Percentiles rank a stretch among this genome's conserved stretches.
phyloP scores from a whole-genome alignment of 2,329 filamentous ascomycete species.

The Lachnellula cervina region DNA sequence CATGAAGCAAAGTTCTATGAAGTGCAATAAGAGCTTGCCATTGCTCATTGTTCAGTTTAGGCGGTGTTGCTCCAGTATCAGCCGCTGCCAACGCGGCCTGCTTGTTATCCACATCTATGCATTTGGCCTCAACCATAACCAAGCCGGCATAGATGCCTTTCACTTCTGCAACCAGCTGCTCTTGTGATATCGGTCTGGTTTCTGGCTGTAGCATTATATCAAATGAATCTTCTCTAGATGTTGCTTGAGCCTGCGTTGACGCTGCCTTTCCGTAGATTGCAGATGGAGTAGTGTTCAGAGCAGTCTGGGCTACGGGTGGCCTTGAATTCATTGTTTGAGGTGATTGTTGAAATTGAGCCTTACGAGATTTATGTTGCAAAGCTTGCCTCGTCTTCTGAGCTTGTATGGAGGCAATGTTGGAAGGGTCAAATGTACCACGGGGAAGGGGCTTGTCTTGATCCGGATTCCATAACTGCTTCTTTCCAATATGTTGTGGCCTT shows the following conservation, averaged over 20 bases:
- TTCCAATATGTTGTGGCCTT: conserved; percentile 13
- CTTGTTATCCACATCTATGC: conserved; percentile 73
- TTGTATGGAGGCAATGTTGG: conserved; percentile 26
- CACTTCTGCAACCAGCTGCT: conserved; percentile 28
- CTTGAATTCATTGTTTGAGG: not conserved
- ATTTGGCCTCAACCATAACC: conserved; percentile 81
- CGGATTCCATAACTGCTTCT: conserved; percentile 26
- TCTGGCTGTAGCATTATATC: conserved; percentile 46
- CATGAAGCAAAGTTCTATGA: conserved; percentile 74
- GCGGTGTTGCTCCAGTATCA: conserved; percentile 33
- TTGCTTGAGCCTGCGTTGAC: not conserved
- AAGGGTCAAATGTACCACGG: conserved; percentile 16
- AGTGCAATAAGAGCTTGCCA: conserved; percentile 81
- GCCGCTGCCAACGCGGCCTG: conserved; percentile 50
- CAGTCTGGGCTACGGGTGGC: not conserved
- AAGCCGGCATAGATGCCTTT: conserved; percentile 69
- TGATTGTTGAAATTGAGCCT: conserved; percentile 7
- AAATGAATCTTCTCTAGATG: not conserved
- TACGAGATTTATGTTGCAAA: conserved; percentile 14
- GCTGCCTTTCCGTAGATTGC: not conserved
- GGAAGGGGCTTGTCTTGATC: conserved; percentile 10
- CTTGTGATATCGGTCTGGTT: conserved; percentile 41
- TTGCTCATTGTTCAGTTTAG: conserved; percentile 58
- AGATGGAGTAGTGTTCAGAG: not conserved
- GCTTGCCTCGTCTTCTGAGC: conserved; percentile 18